A percentile compares a stretch with the other conserved stretches of the same genome.
These are phyloP conservation scores for Phytopythium helicoides DNA, from an alignment of 352 stramenopile genomes.

Conservation along the genomic window DNA sequence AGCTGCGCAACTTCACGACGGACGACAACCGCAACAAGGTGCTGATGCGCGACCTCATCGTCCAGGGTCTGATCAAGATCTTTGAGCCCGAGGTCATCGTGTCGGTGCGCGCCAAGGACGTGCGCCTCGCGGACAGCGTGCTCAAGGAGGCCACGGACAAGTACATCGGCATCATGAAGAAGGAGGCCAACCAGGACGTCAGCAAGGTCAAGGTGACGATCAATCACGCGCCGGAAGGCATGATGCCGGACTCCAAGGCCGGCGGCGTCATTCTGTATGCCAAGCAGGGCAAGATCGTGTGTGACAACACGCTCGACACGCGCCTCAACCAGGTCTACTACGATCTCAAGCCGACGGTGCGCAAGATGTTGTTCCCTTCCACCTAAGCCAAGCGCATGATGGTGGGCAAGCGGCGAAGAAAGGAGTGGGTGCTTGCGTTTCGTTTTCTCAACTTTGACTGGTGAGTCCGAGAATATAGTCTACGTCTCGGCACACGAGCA, in stretches of 20 bases:
- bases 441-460: no score
- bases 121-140: conserved; percentile 84
- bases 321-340: conserved; percentile 82
- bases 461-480: no score
- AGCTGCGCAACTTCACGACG: conserved; percentile 48
- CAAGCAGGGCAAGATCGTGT: conserved; percentile 95
- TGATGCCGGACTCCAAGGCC: conserved; percentile 76
- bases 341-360: conserved; percentile 74
- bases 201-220: conserved; percentile 89
- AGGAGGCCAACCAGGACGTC: conserved; percentile 91
- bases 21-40: conserved; percentile 90
- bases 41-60: conserved; percentile 95
- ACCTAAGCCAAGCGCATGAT: conserved; percentile 18
- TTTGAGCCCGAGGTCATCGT: conserved; percentile 95
- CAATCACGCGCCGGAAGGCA: conserved; percentile 83
- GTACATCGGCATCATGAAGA: conserved; percentile 84
- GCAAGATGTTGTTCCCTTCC: conserved; percentile 76
- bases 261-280: conserved; percentile 87
- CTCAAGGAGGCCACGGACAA: conserved; percentile 84
- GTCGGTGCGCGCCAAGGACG: conserved; percentile 90
- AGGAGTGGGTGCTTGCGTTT: no score
- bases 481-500: no score
- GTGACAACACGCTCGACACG: conserved; percentile 97
- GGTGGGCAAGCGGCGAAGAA: no score
- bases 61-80: conserved; percentile 98